These are phyloP conservation scores for Nematocida displodere DNA, from an alignment of 371 early-diverging fungal genomes.

Conservation along the genomic window DNA sequence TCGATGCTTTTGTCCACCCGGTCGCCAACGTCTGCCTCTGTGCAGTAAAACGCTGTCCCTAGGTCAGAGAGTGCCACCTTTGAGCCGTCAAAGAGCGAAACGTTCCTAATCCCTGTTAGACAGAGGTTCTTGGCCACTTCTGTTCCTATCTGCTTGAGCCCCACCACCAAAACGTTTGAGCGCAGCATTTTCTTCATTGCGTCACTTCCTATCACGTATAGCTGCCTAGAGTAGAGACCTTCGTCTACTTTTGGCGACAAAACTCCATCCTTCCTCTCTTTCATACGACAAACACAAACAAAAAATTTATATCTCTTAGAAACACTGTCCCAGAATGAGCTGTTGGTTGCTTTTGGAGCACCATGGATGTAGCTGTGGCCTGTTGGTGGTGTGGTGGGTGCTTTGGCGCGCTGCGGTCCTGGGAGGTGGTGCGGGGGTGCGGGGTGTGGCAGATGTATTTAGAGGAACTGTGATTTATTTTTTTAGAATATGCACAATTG, in stretches of 20 bases:
- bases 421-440: background rate
- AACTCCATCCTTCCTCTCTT: slow-evolving; percentile 25
- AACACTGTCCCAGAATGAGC: background rate
- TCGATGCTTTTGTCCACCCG: slow-evolving; percentile 74
- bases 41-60: slow-evolving; percentile 85
- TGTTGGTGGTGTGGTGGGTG: too few species aligned
- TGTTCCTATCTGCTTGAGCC: slow-evolving; percentile 87
- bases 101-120: slow-evolving; percentile 93
- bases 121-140: slow-evolving; percentile 98
- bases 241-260: slow-evolving; percentile 60
- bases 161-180: slow-evolving; percentile 88
- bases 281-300: slow-evolving; percentile 41
- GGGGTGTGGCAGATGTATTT: background rate
- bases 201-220: slow-evolving; percentile 85
- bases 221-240: slow-evolving; percentile 65
- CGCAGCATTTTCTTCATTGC: slow-evolving; percentile 96
- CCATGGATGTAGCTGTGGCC: too few species aligned
- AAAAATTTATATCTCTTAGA: background rate
- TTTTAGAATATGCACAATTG: slow-evolving; percentile 49
- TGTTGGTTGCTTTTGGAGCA: too few species aligned
- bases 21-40: slow-evolving; percentile 78
- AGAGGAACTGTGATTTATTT: slow-evolving; percentile 22
- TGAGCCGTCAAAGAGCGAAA: slow-evolving; percentile 79
- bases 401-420: too few species aligned
- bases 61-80: slow-evolving; percentile 74